phyloP scores from a whole-genome alignment of 495 filamentous ascomycete species.

The Parachaetomium inaequale region DNA sequence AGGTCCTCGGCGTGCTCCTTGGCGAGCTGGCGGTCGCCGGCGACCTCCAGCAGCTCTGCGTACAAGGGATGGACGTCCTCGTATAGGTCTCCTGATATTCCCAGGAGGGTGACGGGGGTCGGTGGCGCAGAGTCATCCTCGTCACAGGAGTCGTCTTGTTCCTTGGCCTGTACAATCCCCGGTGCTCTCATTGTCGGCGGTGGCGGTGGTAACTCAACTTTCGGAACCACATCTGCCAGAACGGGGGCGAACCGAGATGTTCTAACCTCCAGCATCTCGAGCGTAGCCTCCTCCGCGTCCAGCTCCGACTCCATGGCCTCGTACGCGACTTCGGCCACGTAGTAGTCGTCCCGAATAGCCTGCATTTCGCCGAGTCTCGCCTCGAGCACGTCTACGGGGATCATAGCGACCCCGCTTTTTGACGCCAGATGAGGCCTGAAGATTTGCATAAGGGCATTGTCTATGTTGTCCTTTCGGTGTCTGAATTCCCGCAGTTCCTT shows the following conservation, averaged over 20 bases:
- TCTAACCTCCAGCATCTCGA: conserved; percentile 23
- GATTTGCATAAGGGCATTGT: conserved; percentile 32
- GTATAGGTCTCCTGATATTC: conserved; percentile 26
- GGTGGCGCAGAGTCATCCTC: conserved; percentile 22
- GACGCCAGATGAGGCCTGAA: conserved; percentile 24
- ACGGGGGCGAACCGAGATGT: conserved; percentile 19
- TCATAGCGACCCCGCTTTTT: conserved; percentile 3
- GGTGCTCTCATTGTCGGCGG: background rate
- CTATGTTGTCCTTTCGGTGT: conserved; percentile 19
- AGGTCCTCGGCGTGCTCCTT: conserved; percentile 31
- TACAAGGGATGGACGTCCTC: conserved; percentile 37
- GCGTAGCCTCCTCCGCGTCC: conserved; percentile 20
- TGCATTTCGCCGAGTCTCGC: conserved; percentile 28
- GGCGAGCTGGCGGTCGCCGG: conserved; percentile 28
- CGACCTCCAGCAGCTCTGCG: conserved; percentile 25
- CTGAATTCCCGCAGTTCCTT: conserved; percentile 21
- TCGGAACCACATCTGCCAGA: background rate
- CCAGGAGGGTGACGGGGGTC: conserved; percentile 25
- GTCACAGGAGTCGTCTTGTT: conserved; percentile 12
- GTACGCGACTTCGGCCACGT: conserved; percentile 24
- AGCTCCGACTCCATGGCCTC: conserved; percentile 26
- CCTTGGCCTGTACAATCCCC: background rate
- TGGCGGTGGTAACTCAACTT: background rate
- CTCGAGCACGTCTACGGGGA: conserved; percentile 12
- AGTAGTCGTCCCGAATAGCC: conserved; percentile 25